Conservation (phyloP, 192 early-diverging fungal genomes). For the Chytriomyces sp. region DNA sequence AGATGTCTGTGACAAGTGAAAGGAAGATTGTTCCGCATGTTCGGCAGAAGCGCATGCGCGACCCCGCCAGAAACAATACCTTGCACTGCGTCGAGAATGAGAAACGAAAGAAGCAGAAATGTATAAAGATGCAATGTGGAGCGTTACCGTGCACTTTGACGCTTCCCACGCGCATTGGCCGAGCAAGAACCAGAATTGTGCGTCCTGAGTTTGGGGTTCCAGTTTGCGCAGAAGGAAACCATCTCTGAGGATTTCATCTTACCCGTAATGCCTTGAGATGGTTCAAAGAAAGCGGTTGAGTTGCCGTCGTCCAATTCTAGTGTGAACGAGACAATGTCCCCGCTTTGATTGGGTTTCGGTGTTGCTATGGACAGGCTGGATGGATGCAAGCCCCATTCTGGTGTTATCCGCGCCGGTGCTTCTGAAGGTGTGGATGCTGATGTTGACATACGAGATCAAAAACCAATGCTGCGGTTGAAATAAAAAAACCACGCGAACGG, state of each 20-base stretch:
- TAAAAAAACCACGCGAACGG: not conserved
- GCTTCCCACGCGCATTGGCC: not conserved
- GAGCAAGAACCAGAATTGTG: constrained; percentile 6
- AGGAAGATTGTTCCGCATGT: constrained; percentile 5
- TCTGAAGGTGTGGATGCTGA: not conserved
- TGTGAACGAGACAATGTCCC: constrained; percentile 19
- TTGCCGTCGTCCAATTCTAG: constrained; percentile 26
- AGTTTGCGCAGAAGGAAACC: not conserved
- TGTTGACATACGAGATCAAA: not conserved
- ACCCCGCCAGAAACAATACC: constrained; percentile 30
- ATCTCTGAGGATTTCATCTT: not conserved
- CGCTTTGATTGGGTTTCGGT: no score
- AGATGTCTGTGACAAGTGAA: constrained; percentile 18
- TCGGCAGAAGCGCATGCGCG: not conserved
- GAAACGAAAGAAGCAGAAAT: no score
- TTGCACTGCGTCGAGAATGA: constrained; percentile 10
- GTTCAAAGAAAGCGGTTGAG: constrained; percentile 35
- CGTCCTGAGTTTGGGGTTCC: constrained; percentile 9
- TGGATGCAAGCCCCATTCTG: not conserved
- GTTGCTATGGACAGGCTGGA: no score
- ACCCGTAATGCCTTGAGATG: constrained; percentile 28
- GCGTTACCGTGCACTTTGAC: constrained; percentile 19
- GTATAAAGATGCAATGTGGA: no score
- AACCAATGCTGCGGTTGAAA: not conserved
- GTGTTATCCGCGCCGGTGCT: not conserved